These are phyloP conservation scores for Chenopodium formosanum DNA, from an alignment of 148 eudicot species.

Conservation along the genomic window DNA sequence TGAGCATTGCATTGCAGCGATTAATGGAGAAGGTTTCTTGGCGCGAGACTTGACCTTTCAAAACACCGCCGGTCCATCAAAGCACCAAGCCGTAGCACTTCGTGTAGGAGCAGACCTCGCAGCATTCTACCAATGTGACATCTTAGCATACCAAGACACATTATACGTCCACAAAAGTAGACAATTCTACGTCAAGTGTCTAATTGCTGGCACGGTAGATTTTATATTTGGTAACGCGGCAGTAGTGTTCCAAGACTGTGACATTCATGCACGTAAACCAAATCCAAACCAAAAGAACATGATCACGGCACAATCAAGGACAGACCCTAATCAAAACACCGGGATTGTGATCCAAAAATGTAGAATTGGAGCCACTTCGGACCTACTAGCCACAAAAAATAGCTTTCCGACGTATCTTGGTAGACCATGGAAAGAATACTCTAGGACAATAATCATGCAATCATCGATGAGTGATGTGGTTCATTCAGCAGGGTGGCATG, in stretches of 20 bases:
- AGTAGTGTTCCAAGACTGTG: conserved; percentile 33
- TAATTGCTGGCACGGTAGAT: conserved; percentile 29
- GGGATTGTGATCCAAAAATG: conserved; percentile 39
- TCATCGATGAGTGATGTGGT: conserved; percentile 24
- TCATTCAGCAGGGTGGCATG: conserved; percentile 32
- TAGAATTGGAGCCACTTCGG: conserved; percentile 23
- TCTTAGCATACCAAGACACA: conserved; percentile 37
- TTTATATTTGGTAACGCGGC: conserved; percentile 39
- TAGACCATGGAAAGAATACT: conserved; percentile 35
- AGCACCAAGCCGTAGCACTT: conserved; percentile 41
- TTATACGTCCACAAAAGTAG: conserved; percentile 36
- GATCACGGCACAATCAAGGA: conserved; percentile 33
- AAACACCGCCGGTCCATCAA: conserved; percentile 38
- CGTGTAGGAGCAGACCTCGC: conserved; percentile 30
- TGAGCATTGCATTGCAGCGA: conserved; percentile 30
- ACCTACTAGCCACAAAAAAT: conserved; percentile 15
- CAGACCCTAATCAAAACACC: conserved; percentile 38
- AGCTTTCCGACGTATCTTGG: conserved; percentile 26
- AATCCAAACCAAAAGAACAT: conserved; percentile 30
- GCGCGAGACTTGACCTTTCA: conserved; percentile 37
- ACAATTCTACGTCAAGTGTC: conserved; percentile 35
- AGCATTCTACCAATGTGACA: conserved; percentile 34
- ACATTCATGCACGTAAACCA: conserved; percentile 37
- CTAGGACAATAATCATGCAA: conserved; percentile 30
- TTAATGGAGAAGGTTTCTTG: conserved; percentile 31